These are phyloP conservation scores for Neofusicoccum ribis DNA, from an alignment of 2,329 filamentous ascomycete genomes.

Conservation along the genomic window DNA sequence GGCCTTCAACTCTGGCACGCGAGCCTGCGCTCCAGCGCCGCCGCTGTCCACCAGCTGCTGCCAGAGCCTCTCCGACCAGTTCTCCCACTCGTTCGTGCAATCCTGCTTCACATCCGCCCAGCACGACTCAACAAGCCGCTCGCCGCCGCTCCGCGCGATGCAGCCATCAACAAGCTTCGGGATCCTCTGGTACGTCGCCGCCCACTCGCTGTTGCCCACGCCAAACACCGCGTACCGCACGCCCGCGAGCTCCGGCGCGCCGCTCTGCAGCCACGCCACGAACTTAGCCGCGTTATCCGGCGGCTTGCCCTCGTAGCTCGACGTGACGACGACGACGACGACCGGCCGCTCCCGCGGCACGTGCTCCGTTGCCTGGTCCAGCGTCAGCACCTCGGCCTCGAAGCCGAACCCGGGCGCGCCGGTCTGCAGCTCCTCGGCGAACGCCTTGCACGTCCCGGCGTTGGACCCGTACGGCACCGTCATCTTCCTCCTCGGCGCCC, in stretches of 20 bases:
- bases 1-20: background rate
- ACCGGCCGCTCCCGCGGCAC: constrained; percentile 63
- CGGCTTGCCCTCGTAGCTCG: constrained; percentile 73
- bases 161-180: constrained; percentile 49
- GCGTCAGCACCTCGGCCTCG: constrained; percentile 51
- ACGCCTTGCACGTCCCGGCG: constrained; percentile 70
- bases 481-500: constrained; percentile 44
- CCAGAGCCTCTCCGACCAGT: constrained; percentile 24
- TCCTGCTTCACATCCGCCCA: constrained; percentile 52
- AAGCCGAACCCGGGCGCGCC: constrained; percentile 63
- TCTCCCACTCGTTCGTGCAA: constrained; percentile 24
- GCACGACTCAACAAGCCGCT: constrained; percentile 52
- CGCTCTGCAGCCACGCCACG: constrained; percentile 64
- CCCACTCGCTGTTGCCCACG: constrained; percentile 45
- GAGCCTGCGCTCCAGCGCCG: background rate
- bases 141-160: constrained; percentile 54
- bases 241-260: constrained; percentile 51
- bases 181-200: constrained; percentile 41
- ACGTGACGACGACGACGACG: constrained; percentile 67
- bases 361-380: constrained; percentile 63
- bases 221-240: constrained; percentile 49
- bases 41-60: constrained; percentile 12
- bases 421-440: constrained; percentile 63
- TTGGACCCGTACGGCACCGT: constrained; percentile 74
- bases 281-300: constrained; percentile 72